Percentiles rank a stretch among this genome's conserved stretches.
phyloP scores from a whole-genome alignment of 345 rosid genomes.

The Pistacia vera region DNA sequence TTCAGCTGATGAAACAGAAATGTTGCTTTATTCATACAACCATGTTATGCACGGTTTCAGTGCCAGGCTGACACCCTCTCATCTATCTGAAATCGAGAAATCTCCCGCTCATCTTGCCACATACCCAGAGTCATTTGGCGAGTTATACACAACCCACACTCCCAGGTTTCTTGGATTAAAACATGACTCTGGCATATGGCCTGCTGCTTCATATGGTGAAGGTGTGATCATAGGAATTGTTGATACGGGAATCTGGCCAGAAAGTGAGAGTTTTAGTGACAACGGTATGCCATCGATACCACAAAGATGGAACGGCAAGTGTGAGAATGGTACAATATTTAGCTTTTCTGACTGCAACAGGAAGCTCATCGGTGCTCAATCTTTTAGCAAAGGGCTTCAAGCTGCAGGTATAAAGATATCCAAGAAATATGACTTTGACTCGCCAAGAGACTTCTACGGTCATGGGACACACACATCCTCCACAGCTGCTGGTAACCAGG shows the following conservation, averaged over 20 bases:
- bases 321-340: constrained; percentile 27
- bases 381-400: constrained; percentile 26
- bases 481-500: constrained; percentile 37
- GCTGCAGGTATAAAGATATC: constrained; percentile 29
- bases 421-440: constrained; percentile 20
- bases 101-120: constrained; percentile 42
- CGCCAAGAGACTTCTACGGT: constrained; percentile 30
- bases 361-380: constrained; percentile 41
- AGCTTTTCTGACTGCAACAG: constrained; percentile 27
- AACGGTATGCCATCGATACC: constrained; percentile 28
- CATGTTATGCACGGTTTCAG: constrained; percentile 48
- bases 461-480: constrained; percentile 50
- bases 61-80: constrained; percentile 42
- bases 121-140: constrained; percentile 33
- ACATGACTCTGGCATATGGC: constrained; percentile 29
- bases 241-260: constrained; percentile 39
- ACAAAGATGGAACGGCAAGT: constrained; percentile 38
- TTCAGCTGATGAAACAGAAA: constrained; percentile 7
- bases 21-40: constrained; percentile 37
- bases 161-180: constrained; percentile 38
- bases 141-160: constrained; percentile 39
- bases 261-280: constrained; percentile 31
- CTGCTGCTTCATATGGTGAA: constrained; percentile 25
- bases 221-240: constrained; percentile 37
- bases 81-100: constrained; percentile 36